These are phyloP conservation scores for Trichosporon sp. DNA, from an alignment of 1,284 basidiomycete species.

Conservation along the genomic window DNA sequence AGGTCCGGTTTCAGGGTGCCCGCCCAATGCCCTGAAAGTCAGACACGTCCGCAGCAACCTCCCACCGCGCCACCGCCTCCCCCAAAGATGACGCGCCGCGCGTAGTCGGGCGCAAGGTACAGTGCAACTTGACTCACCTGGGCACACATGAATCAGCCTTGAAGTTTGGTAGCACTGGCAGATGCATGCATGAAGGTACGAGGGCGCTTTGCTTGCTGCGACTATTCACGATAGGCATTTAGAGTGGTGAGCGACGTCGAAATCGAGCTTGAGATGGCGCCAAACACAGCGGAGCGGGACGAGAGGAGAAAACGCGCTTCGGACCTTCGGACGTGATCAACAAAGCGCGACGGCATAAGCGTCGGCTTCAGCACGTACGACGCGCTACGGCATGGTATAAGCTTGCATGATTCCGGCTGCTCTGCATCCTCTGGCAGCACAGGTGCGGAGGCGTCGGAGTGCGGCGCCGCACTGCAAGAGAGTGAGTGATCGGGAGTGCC, in stretches of 20 bases:
- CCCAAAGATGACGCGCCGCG: neutral
- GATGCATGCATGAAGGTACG: too few relatives aligned
- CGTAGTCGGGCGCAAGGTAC: neutral
- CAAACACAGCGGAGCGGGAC: neutral
- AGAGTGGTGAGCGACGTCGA: neutral
- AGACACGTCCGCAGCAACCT: constrained; percentile 4
- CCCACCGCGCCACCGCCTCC: neutral
- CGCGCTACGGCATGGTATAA: neutral
- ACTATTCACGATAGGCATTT: neutral
- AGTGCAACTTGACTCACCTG: too few relatives aligned
- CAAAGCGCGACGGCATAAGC: neutral
- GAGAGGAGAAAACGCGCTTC: too few relatives aligned
- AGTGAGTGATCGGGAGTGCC: neutral
- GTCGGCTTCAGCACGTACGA: too few relatives aligned
- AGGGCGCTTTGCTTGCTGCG: neutral
- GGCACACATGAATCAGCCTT: too few relatives aligned
- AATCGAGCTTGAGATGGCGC: neutral
- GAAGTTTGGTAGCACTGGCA: too few relatives aligned
- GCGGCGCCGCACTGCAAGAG: neutral
- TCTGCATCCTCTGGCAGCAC: neutral
- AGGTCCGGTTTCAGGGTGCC: neutral
- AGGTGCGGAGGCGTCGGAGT: neutral
- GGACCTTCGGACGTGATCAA: neutral
- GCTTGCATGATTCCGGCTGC: neutral
- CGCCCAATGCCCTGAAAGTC: neutral